Evolutionary conservation across 1,284 basidiomycete genomes (phyloP).

Genomic region (Austroboletus novae-zelandiae): DNA sequence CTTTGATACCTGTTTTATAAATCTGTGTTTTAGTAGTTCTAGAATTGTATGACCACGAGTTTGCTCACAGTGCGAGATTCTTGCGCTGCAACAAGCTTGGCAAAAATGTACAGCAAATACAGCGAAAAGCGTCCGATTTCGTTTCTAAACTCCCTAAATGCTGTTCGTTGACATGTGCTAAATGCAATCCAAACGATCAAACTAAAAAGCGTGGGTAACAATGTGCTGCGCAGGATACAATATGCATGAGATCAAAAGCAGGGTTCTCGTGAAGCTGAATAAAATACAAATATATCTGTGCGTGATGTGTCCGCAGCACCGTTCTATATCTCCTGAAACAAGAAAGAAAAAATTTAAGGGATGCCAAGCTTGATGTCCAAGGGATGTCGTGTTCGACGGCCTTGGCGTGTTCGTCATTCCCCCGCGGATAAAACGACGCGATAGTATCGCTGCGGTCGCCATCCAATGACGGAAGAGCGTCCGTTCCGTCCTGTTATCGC

Average conservation of each 20-base stretch:
- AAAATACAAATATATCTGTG: slow-evolving; percentile 11
- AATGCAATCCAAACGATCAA: slow-evolving; percentile 2
- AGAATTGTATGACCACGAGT: neutral
- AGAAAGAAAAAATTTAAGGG: slow-evolving; percentile 2
- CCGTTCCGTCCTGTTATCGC: neutral
- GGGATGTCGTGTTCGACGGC: neutral
- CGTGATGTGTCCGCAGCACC: slow-evolving; percentile 13
- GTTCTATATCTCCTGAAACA: slow-evolving; percentile 1
- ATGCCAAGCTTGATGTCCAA: neutral
- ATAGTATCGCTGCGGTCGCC: neutral
- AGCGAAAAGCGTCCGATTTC: neutral
- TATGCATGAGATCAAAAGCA: slow-evolving; percentile 2
- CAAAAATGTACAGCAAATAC: neutral
- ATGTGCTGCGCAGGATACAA: slow-evolving; percentile 10
- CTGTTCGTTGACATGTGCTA: slow-evolving; percentile 5
- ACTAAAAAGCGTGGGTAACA: slow-evolving; percentile 3
- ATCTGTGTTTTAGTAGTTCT: neutral
- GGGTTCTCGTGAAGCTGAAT: slow-evolving; percentile 5
- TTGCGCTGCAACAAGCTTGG: neutral
- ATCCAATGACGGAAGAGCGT: neutral
- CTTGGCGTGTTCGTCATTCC: neutral
- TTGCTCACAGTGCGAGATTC: too few relatives aligned
- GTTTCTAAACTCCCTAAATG: neutral
- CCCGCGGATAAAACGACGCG: neutral
- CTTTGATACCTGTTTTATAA: too few relatives aligned